Evolutionary conservation across 305 asterid genomes (phyloP).

Genomic region (Fraxinus platypoda): DNA sequence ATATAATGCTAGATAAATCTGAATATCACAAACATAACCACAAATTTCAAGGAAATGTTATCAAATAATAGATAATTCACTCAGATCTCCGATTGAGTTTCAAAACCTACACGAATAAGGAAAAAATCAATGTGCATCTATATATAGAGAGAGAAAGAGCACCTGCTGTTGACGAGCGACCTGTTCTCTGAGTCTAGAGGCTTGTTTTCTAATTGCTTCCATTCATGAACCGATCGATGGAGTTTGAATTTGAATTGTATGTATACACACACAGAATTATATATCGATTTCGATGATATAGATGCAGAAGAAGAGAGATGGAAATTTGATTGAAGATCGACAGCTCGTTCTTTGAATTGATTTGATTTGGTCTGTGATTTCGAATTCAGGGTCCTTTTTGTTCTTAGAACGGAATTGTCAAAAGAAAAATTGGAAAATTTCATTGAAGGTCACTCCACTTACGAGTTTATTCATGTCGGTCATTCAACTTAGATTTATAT

Average conservation of each 20-base stretch:
- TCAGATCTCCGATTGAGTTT: slow-evolving; percentile 41
- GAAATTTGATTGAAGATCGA: slow-evolving; percentile 12
- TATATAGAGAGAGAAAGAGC: slow-evolving; percentile 15
- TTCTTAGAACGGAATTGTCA: no score
- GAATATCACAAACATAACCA: slow-evolving; percentile 6
- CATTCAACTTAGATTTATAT: not conserved
- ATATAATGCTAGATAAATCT: slow-evolving; percentile 8
- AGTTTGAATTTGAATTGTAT: slow-evolving; percentile 18
- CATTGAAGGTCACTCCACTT: not conserved
- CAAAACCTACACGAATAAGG: not conserved
- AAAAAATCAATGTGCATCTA: not conserved
- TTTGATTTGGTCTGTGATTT: slow-evolving; percentile 13
- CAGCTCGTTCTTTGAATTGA: slow-evolving; percentile 19
- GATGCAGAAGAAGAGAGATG: not conserved
- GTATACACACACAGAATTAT: not conserved
- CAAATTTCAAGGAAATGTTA: slow-evolving; percentile 10
- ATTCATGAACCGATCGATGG: slow-evolving; percentile 46
- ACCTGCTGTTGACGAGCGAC: slow-evolving; percentile 96
- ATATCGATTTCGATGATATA: not conserved
- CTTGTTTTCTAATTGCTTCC: slow-evolving; percentile 91
- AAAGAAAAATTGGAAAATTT: not conserved
- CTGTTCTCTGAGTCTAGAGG: slow-evolving; percentile 88
- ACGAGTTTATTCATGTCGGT: not conserved
- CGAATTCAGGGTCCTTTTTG: slow-evolving; percentile 17
- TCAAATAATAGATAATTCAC: slow-evolving; percentile 10